phyloP scores from a whole-genome alignment of 352 stramenopile genomes.

The Thraustotheca clavata region DNA sequence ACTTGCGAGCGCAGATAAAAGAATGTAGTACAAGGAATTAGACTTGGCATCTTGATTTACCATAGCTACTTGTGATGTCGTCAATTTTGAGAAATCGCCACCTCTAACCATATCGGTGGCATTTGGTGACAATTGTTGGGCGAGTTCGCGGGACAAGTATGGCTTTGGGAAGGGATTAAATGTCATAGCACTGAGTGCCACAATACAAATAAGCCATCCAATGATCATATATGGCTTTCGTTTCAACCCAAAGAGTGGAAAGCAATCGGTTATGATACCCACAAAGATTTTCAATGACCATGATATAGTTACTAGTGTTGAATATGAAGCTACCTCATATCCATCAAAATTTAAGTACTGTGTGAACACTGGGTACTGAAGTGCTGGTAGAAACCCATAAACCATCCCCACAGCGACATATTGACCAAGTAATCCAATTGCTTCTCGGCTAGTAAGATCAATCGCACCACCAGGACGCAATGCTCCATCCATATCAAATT shows the following conservation, averaged over 20 bases:
- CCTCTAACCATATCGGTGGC: neutral
- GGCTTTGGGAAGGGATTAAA: conserved; percentile 41
- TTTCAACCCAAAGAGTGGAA: conserved; percentile 44
- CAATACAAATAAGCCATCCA: conserved; percentile 33
- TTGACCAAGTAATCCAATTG: conserved; percentile 37
- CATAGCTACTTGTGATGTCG: neutral
- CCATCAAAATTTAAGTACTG: conserved; percentile 50
- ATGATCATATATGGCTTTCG: conserved; percentile 52
- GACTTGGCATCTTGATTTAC: neutral
- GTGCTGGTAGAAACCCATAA: conserved; percentile 32
- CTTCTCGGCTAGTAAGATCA: conserved; percentile 32
- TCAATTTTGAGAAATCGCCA: neutral
- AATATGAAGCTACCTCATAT: conserved; percentile 43
- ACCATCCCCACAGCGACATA: conserved; percentile 49
- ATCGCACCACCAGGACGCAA: conserved; percentile 40
- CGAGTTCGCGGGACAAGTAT: neutral
- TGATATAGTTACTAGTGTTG: conserved; percentile 37
- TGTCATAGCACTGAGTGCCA: conserved; percentile 23
- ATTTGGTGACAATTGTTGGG: neutral
- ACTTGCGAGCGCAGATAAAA: conserved; percentile 30
- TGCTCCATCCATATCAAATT: conserved; percentile 17
- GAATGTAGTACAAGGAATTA: conserved; percentile 2
- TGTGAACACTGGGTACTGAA: conserved; percentile 50
- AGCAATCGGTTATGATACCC: conserved; percentile 49
- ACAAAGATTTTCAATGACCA: conserved; percentile 58